Base-by-base conservation (phyloP, 768 basidiomycete species). In the Neoboletus magnificus region DNA sequence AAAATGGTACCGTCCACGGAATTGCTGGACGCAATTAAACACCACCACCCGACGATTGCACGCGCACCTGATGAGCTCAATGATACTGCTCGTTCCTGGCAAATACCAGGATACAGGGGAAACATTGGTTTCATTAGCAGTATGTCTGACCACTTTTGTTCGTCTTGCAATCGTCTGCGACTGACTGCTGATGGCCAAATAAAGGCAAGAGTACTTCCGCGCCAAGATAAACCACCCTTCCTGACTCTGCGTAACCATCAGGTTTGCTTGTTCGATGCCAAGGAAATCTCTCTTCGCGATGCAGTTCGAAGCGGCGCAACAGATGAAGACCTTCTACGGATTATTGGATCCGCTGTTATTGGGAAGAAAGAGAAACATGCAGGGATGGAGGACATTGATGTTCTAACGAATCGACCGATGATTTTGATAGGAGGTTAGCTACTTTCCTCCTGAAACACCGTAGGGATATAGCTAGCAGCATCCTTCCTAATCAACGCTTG, bases 141-240 rank as follows among this genome's bases (percentile, higher is more conserved):
- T 75, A 93, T 93, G 92, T 93, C 91, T 18, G 91, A 95, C 70
- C 92, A 93, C 71, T 93, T 95, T 64, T 94, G 92, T 71, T 79
- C 82, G 1, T 84, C 86, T 1, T 95, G 92, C 74, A 93, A 91
- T 63, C 80, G 92, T 54, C 75, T 94, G 48, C 79, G 93, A 40
- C 76, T 95, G 44, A 93, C 90, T n/a, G 88, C 91, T 13, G 92
- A 95, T 62, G 92, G 93, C 7, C 83, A 93, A 66, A 89, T 95
- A 62, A 95, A 95, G 80, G 91, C 82, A 39, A 58, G 57, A 66
- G 32, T 50, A 46, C 48, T 40, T 53, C n/a, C 30, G 25, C 16
- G 18, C 20, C 4, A 16, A 32, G 32, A 49, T 20, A 30, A 22
- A 22, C 9, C 23, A 25, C 29, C 11, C 23, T 42, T n/a, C 2